These are phyloP conservation scores for Boletus rex-veris DNA, from an alignment of 768 basidiomycete species.

Conservation along the genomic window DNA sequence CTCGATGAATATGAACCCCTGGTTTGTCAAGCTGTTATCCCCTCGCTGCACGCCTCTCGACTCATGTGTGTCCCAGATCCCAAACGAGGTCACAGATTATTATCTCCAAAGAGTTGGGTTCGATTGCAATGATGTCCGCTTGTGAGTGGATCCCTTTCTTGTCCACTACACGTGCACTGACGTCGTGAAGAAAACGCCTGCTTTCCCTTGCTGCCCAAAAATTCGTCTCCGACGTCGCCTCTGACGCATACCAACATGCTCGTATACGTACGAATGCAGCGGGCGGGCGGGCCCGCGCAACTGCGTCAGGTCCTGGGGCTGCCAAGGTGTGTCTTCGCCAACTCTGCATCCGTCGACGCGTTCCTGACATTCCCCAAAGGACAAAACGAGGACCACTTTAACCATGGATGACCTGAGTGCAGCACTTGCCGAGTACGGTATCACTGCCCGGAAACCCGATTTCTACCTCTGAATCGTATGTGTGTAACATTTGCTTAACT, in stretches of 20 bases:
- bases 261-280: slow-evolving; percentile 89
- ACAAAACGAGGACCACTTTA: slow-evolving; percentile 88
- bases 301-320: slow-evolving; percentile 53
- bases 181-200: slow-evolving; percentile 72
- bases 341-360: slow-evolving; percentile 1
- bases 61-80: slow-evolving; percentile 56
- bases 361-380: slow-evolving; percentile 41
- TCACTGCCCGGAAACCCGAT: slow-evolving; percentile 90
- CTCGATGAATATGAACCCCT: slow-evolving; percentile 95
- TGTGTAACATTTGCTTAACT: slow-evolving; percentile 1
- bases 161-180: background rate
- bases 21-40: slow-evolving; percentile 43
- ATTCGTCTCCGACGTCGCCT: slow-evolving; percentile 94
- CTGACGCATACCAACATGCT: slow-evolving; percentile 97
- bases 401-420: slow-evolving; percentile 97
- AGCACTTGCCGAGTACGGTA: slow-evolving; percentile 93
- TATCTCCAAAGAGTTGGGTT: slow-evolving; percentile 96
- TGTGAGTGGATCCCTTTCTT: slow-evolving; percentile 50
- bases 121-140: slow-evolving; percentile 88
- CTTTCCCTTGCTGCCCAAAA: slow-evolving; percentile 96
- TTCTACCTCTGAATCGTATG: slow-evolving; percentile 64
- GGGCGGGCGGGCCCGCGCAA: slow-evolving; percentile 63
- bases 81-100: slow-evolving; percentile 96
- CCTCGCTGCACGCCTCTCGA: background rate
- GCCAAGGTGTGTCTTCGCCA: slow-evolving; percentile 50